Conservation (phyloP, 1,139 yeast species). For the Geotrichum phurueaensis region DNA sequence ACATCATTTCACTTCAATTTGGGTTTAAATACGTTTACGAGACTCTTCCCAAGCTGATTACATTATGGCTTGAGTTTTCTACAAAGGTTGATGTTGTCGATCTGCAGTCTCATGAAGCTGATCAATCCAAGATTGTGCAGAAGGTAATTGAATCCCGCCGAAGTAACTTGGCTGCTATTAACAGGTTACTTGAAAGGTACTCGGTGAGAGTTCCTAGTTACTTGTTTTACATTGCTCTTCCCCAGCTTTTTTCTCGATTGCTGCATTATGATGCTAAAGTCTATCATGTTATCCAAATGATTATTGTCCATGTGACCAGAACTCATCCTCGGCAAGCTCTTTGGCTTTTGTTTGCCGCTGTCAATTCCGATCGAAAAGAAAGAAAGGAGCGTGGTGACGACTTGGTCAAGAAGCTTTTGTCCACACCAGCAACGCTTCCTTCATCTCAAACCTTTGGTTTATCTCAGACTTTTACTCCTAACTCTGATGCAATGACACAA, state of each 20-base stretch:
- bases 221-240: slow-evolving; percentile 78
- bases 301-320: slow-evolving; percentile 52
- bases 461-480: slow-evolving; percentile 16
- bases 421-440: slow-evolving; percentile 12
- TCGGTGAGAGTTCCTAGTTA: slow-evolving; percentile 48
- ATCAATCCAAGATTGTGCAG: slow-evolving; percentile 20
- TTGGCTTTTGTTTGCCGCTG: slow-evolving; percentile 78
- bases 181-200: slow-evolving; percentile 39
- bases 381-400: slow-evolving; percentile 52
- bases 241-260: slow-evolving; percentile 79
- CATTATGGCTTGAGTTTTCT: slow-evolving; percentile 88
- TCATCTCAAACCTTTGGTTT: not conserved
- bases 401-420: slow-evolving; percentile 31
- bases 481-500: slow-evolving; percentile 10
- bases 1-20: slow-evolving; percentile 59
- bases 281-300: slow-evolving; percentile 48
- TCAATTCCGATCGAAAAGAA: slow-evolving; percentile 55
- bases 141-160: slow-evolving; percentile 23
- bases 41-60: slow-evolving; percentile 80
- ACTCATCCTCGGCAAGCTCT: slow-evolving; percentile 76
- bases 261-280: slow-evolving; percentile 58
- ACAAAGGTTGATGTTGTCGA: slow-evolving; percentile 31
- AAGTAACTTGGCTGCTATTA: slow-evolving; percentile 23
- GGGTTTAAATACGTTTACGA: slow-evolving; percentile 73
- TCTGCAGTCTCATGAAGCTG: slow-evolving; percentile 18